Percentiles rank a stretch among this genome's conserved stretches.
phyloP scores from a whole-genome alignment of 768 basidiomycete genomes.

The Cystoderma amianthinum region DNA sequence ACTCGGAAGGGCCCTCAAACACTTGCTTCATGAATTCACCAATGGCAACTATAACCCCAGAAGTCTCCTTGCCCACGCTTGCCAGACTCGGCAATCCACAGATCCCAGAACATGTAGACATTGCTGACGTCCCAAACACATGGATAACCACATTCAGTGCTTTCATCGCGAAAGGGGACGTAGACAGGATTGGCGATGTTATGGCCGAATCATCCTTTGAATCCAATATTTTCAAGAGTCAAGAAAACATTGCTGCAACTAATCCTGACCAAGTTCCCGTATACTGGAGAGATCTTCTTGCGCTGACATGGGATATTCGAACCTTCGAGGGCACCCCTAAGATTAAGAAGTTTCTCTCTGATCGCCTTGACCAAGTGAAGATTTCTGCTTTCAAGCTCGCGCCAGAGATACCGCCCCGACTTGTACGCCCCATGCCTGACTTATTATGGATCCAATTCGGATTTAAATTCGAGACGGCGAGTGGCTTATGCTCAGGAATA shows the following conservation, averaged over 20 bases:
- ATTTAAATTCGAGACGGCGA: not conserved
- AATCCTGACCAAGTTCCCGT: not conserved
- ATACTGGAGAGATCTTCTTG: conserved; percentile 15
- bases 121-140: not conserved
- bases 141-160: not conserved
- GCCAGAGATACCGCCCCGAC: no score
- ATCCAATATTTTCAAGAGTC: no score
- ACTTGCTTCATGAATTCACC: no score
- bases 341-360: conserved; percentile 12
- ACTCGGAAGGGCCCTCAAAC: no score
- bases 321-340: conserved; percentile 11
- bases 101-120: not conserved
- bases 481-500: no score
- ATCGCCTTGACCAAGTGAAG: conserved; percentile 6
- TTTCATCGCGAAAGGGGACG: not conserved
- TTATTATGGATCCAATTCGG: no score
- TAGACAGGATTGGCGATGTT: not conserved
- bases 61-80: not conserved
- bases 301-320: conserved; percentile 17
- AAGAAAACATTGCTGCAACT: not conserved
- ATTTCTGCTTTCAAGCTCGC: no score
- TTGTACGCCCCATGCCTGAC: no score
- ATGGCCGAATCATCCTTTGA: not conserved
- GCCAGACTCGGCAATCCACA: not conserved
- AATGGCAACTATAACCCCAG: not conserved